Conservation (phyloP, 1,139 yeast species). For the Saccharomyces hybrid region DNA sequence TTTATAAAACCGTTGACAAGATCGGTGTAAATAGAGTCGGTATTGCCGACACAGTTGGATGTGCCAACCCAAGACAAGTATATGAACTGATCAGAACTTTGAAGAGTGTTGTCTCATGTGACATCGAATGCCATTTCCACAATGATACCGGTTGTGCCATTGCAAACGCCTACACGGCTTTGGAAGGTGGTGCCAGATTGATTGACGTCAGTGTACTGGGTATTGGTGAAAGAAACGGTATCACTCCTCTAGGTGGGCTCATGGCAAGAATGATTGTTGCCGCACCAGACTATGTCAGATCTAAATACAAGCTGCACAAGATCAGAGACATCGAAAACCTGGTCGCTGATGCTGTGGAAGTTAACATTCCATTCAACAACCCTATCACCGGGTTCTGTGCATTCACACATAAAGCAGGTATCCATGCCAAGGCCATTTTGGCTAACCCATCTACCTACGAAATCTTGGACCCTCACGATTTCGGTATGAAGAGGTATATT, state of each 20-base stretch:
- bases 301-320: conserved; percentile 93
- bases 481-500: conserved; percentile 90
- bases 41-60: conserved; percentile 98
- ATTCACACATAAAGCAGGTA: conserved; percentile 98
- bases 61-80: conserved; percentile 98
- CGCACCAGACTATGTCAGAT: conserved; percentile 89
- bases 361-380: conserved; percentile 94
- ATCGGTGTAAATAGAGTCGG: conserved; percentile 98
- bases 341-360: conserved; percentile 96
- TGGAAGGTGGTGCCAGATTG: conserved; percentile 95
- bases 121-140: conserved; percentile 98
- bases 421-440: conserved; percentile 96
- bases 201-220: conserved; percentile 95
- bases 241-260: conserved; percentile 93
- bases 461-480: conserved; percentile 88
- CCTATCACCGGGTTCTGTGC: conserved; percentile 99
- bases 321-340: conserved; percentile 91
- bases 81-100: conserved; percentile 92
- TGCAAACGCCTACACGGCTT: conserved; percentile 96
- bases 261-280: conserved; percentile 99
- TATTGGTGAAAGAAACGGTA: conserved; percentile 98
- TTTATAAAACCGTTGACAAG: conserved; percentile 93
- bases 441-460: conserved; percentile 98
- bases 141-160: conserved; percentile 98
- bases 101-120: conserved; percentile 90